phyloP scores from a whole-genome alignment of 306 rosid species.

The Astragalus glycyphyllos region DNA sequence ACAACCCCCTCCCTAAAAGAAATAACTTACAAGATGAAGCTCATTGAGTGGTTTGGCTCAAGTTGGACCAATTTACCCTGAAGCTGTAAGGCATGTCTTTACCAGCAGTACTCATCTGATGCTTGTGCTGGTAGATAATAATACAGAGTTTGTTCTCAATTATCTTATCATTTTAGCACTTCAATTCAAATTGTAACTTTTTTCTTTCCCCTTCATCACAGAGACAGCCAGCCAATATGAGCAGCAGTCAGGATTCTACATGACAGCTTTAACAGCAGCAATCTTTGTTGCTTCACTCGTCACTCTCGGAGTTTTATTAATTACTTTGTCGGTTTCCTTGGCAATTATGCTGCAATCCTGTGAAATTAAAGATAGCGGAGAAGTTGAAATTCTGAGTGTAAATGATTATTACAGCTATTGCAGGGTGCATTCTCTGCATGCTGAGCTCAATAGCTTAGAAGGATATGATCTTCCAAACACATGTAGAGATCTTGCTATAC shows the following conservation, averaged over 20 bases:
- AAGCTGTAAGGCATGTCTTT: background rate
- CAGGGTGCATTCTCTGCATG: slow-evolving; percentile 59
- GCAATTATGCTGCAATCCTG: slow-evolving; percentile 82
- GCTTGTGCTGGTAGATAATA: slow-evolving; percentile 18
- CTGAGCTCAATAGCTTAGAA: slow-evolving; percentile 69
- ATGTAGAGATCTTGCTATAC: slow-evolving; percentile 57
- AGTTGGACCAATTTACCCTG: slow-evolving; percentile 19
- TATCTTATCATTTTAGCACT: slow-evolving; percentile 2
- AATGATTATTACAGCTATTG: slow-evolving; percentile 60
- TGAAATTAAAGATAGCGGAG: slow-evolving; percentile 63
- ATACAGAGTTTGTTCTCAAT: background rate
- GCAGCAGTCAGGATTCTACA: slow-evolving; percentile 77
- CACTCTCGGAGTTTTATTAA: slow-evolving; percentile 62
- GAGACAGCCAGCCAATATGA: slow-evolving; percentile 65
- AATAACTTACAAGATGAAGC: too few species aligned
- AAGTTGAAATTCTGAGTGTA: slow-evolving; percentile 49
- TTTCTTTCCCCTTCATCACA: slow-evolving; percentile 51
- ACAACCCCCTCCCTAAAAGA: too few species aligned
- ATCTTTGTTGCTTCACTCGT: slow-evolving; percentile 67
- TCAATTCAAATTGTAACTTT: background rate
- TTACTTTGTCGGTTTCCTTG: slow-evolving; percentile 68
- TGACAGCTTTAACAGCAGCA: slow-evolving; percentile 70
- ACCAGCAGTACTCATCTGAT: background rate
- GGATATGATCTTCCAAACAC: slow-evolving; percentile 56
- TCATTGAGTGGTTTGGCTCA: slow-evolving; percentile 27